Conservation (phyloP, 2,329 filamentous ascomycete species). For the Cryoendolithus antarcticus region DNA sequence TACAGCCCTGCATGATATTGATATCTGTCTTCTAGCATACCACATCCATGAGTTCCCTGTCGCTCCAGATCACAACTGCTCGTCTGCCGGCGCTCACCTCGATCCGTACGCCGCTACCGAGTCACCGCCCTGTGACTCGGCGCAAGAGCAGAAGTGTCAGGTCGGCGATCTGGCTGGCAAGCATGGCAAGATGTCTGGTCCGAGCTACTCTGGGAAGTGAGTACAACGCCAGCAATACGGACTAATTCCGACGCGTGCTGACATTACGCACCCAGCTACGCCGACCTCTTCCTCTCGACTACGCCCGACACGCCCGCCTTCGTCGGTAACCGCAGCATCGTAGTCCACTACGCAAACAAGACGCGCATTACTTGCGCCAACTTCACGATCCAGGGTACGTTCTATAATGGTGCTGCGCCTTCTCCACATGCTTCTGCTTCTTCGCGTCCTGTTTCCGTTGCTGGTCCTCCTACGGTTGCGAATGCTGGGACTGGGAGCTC, state of each 20-base stretch:
- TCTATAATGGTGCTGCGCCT: slow-evolving; percentile 1
- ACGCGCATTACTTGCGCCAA: slow-evolving; percentile 46
- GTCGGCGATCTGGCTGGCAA: slow-evolving; percentile 36
- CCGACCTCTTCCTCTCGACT: slow-evolving; percentile 39
- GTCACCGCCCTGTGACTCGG: slow-evolving; percentile 24
- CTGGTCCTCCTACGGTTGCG: slow-evolving; percentile 1
- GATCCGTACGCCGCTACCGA: slow-evolving; percentile 32
- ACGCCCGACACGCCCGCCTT: slow-evolving; percentile 30
- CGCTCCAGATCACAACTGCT: slow-evolving; percentile 30
- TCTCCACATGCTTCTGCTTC: slow-evolving; percentile 1
- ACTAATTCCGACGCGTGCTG: slow-evolving; percentile 2
- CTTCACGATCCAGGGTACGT: slow-evolving; percentile 26
- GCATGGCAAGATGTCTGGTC: slow-evolving; percentile 26
- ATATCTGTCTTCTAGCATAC: slow-evolving; percentile 23
- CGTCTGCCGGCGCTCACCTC: slow-evolving; percentile 28
- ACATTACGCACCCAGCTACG: slow-evolving; percentile 24
- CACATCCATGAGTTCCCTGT: slow-evolving; percentile 34
- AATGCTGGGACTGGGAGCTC: not conserved
- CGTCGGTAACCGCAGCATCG: slow-evolving; percentile 42
- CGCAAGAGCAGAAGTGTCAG: slow-evolving; percentile 28
- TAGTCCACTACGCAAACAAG: slow-evolving; percentile 41
- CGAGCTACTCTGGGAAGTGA: slow-evolving; percentile 20
- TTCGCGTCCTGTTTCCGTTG: not conserved
- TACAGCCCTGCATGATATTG: not conserved
- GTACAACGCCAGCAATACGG: slow-evolving; percentile 2